These are phyloP conservation scores for Saccharomyces pastorianus DNA, from an alignment of 1,139 yeast genomes.

Conservation along the genomic window DNA sequence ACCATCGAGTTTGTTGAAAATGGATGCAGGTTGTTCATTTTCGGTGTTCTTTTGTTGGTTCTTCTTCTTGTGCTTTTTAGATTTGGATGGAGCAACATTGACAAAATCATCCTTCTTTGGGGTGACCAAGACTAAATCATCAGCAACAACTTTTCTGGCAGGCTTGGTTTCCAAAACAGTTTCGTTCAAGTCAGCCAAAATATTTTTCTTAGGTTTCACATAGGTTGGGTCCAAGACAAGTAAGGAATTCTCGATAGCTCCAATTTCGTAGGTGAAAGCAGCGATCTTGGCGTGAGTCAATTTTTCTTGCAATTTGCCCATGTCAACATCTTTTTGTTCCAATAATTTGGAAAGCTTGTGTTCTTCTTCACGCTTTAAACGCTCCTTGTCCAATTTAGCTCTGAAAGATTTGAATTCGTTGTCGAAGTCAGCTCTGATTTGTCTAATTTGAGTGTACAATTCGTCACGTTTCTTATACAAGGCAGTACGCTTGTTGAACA, in stretches of 20 bases:
- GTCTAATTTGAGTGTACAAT: constrained; percentile 54
- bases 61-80: constrained; percentile 47
- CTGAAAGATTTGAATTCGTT: constrained; percentile 65
- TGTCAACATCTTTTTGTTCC: constrained; percentile 54
- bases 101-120: constrained; percentile 49
- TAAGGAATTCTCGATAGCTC: constrained; percentile 64
- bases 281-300: constrained; percentile 69
- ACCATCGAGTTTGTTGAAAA: constrained; percentile 21
- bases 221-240: constrained; percentile 70
- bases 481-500: constrained; percentile 60
- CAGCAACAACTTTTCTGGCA: constrained; percentile 42
- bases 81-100: constrained; percentile 41
- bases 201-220: constrained; percentile 44
- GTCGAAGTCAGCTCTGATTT: constrained; percentile 60
- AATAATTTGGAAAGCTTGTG: constrained; percentile 46
- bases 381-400: constrained; percentile 60
- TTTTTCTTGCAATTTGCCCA: constrained; percentile 58
- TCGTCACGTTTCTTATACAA: constrained; percentile 65
- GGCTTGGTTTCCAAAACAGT: constrained; percentile 23
- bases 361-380: constrained; percentile 64
- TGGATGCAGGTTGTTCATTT: constrained; percentile 20
- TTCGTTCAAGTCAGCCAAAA: constrained; percentile 28
- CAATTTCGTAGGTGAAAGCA: constrained; percentile 73
- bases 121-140: constrained; percentile 56
- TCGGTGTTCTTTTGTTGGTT: constrained; percentile 35